phyloP scores from a whole-genome alignment of 805 yeast species.

The Lachancea cidri region DNA sequence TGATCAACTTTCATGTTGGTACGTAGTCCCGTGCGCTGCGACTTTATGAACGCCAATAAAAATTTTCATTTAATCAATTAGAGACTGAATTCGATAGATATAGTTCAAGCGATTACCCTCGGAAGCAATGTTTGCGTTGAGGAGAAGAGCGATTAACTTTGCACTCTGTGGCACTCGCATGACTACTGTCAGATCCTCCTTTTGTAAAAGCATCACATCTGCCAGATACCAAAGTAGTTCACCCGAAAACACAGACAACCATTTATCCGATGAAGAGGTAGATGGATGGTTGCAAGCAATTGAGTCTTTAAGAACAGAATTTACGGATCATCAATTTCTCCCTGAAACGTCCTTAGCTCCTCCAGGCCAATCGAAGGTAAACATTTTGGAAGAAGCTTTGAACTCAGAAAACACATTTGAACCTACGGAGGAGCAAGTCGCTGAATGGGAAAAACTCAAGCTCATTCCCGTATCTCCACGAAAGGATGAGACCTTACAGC shows the following conservation, averaged over 20 bases:
- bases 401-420: slow-evolving; percentile 35
- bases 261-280: slow-evolving; percentile 33
- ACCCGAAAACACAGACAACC: slow-evolving; percentile 7
- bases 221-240: slow-evolving; percentile 5
- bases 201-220: background rate
- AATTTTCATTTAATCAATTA: background rate
- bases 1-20: background rate
- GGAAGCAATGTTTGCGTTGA: background rate
- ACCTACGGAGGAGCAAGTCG: slow-evolving; percentile 62
- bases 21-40: background rate
- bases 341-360: slow-evolving; percentile 40
- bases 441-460: slow-evolving; percentile 47
- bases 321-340: slow-evolving; percentile 33
- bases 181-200: background rate
- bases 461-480: slow-evolving; percentile 53
- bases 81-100: too few relatives aligned
- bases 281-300: slow-evolving; percentile 41
- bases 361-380: slow-evolving; percentile 35
- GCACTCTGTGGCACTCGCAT: background rate
- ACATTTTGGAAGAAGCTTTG: slow-evolving; percentile 28
- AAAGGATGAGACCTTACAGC: slow-evolving; percentile 66
- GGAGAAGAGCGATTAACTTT: background rate
- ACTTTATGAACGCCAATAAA: background rate
- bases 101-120: background rate
- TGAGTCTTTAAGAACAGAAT: slow-evolving; percentile 35